Percentiles rank a stretch among this genome's conserved stretches.
Conservation (phyloP, 768 basidiomycete genomes). For the Hygrocybe coccinea region DNA sequence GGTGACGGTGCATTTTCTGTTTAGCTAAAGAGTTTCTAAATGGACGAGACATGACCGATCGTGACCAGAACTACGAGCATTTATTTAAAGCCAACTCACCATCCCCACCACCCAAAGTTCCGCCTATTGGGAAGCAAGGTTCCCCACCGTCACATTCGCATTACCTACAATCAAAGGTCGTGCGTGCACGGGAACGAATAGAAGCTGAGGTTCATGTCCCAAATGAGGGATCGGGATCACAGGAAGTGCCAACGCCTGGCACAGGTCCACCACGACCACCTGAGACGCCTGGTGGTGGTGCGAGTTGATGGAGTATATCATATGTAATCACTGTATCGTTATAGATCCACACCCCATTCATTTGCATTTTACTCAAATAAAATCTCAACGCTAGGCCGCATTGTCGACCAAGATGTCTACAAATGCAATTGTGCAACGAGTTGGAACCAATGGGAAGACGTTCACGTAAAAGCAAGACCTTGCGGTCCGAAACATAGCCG, state of each 20-base stretch:
- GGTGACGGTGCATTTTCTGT: conserved; percentile 60
- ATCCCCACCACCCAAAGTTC: conserved; percentile 49
- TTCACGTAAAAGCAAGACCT: too few relatives aligned
- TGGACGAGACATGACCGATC: too few relatives aligned
- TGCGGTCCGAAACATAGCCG: too few relatives aligned
- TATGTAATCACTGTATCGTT: too few relatives aligned
- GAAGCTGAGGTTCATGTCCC: conserved; percentile 65
- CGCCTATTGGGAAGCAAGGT: conserved; percentile 40
- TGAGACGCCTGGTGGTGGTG: not conserved
- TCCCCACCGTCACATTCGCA: conserved; percentile 61
- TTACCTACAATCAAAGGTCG: conserved; percentile 96
- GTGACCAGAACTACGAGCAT: conserved; percentile 79
- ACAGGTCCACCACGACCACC: not conserved
- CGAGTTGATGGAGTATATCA: not conserved
- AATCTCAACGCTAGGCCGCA: too few relatives aligned
- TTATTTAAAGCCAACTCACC: conserved; percentile 88
- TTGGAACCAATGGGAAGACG: too few relatives aligned
- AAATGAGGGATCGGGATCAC: not conserved
- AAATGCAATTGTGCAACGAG: too few relatives aligned
- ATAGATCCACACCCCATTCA: too few relatives aligned
- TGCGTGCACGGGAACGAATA: conserved; percentile 89
- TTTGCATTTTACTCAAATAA: not conserved
- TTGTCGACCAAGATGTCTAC: too few relatives aligned
- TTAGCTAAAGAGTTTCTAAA: too few relatives aligned
- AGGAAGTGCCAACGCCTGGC: not conserved